Conservation (phyloP, 208 protist genomes). For the Acanthamoeba royreba region DNA sequence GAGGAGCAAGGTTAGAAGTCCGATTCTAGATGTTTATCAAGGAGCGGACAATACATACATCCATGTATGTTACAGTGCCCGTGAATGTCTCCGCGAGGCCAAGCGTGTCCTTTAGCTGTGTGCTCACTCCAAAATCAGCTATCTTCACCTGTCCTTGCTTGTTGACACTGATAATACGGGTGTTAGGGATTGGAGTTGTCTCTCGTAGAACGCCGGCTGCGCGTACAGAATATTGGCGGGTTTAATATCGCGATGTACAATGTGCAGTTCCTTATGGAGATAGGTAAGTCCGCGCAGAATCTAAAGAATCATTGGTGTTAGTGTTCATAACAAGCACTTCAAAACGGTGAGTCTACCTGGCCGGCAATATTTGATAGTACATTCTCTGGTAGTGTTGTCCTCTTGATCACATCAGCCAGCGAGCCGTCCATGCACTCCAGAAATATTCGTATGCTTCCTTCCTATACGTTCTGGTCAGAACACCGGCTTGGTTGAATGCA, state of each 20-base stretch:
- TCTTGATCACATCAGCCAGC: slow-evolving; percentile 48
- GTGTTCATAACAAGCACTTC: neutral
- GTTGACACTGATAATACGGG: slow-evolving; percentile 53
- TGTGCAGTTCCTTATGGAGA: slow-evolving; percentile 62
- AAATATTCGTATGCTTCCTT: slow-evolving; percentile 14
- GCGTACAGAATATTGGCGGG: slow-evolving; percentile 49
- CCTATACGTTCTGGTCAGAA: neutral
- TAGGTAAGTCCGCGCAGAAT: slow-evolving; percentile 50
- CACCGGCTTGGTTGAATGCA: neutral
- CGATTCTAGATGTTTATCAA: neutral
- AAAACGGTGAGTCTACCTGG: slow-evolving; percentile 11
- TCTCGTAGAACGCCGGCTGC: neutral
- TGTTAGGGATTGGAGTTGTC: neutral
- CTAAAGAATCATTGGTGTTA: neutral
- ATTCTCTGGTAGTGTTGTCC: slow-evolving; percentile 43
- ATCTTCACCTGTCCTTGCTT: slow-evolving; percentile 60
- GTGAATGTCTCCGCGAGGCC: slow-evolving; percentile 57
- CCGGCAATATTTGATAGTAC: slow-evolving; percentile 47
- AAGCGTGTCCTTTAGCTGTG: slow-evolving; percentile 58
- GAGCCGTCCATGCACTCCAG: slow-evolving; percentile 65
- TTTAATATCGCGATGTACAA: slow-evolving; percentile 71
- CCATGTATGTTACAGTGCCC: slow-evolving; percentile 65
- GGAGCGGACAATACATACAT: neutral
- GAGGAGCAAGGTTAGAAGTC: neutral
- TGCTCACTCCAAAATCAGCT: slow-evolving; percentile 67